A percentile compares a stretch with the other conserved stretches of the same genome.
Conservation (phyloP, 2,329 filamentous ascomycete species). For the Fusarium pininemorale region DNA sequence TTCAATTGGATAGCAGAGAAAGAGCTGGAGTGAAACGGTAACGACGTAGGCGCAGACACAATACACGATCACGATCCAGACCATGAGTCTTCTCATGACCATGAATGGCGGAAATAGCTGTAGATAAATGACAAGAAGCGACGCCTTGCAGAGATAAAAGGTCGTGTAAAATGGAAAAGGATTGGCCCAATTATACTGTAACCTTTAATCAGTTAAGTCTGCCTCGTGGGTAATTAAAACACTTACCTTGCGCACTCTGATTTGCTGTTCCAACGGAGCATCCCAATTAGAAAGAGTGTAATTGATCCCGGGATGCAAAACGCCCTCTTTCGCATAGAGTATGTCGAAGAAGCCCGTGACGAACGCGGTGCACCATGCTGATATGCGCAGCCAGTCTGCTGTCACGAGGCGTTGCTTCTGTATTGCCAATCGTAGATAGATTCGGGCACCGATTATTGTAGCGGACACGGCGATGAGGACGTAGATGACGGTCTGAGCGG, state of each 20-base stretch:
- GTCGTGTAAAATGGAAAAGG: conserved; percentile 23
- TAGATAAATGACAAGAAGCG: conserved; percentile 22
- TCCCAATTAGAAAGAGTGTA: conserved; percentile 20
- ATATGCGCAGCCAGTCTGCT: conserved; percentile 10
- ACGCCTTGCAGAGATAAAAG: conserved; percentile 31
- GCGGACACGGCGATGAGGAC: not conserved
- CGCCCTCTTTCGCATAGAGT: not conserved
- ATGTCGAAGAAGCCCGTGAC: conserved; percentile 1
- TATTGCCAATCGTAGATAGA: conserved; percentile 18
- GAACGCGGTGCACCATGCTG: conserved; percentile 13
- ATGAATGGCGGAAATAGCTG: conserved; percentile 32
- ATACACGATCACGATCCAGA: conserved; percentile 12
- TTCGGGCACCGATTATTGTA: conserved; percentile 1
- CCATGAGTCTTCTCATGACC: conserved; percentile 1
- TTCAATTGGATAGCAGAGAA: conserved; percentile 20
- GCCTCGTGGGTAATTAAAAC: fast-evolving
- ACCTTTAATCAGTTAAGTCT: not conserved
- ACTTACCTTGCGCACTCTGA: not conserved
- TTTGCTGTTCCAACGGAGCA: not conserved
- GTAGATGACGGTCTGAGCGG: not conserved
- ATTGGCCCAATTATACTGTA: conserved; percentile 1
- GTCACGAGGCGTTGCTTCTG: conserved; percentile 11
- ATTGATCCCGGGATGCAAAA: not conserved
- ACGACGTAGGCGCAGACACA: not conserved
- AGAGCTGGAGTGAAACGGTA: not conserved